Evolutionary conservation across 345 rosid species (phyloP).

Genomic region (Salix koriyanagi): DNA sequence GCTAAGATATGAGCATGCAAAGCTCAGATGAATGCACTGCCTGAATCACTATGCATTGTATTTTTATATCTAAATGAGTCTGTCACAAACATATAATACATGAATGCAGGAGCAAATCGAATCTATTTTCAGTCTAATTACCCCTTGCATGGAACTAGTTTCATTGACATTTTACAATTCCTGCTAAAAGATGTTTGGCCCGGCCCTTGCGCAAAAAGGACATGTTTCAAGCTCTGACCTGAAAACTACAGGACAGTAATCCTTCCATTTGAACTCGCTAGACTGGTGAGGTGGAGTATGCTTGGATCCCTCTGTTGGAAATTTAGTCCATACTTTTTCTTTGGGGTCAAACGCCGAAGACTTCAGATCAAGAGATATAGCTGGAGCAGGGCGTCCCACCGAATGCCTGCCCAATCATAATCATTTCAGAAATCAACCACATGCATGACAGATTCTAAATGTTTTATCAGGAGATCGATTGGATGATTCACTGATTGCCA

Average conservation of each 20-base stretch:
- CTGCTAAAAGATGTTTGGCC: not conserved
- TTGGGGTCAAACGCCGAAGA: conserved; percentile 88
- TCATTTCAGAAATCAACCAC: not conserved
- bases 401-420: conserved; percentile 54
- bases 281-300: conserved; percentile 96
- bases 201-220: not conserved
- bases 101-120: not conserved
- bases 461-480: not conserved
- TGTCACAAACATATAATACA: not conserved
- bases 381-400: conserved; percentile 90
- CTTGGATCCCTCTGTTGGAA: conserved; percentile 91
- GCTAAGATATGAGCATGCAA: not conserved
- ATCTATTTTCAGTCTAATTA: not conserved
- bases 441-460: not conserved
- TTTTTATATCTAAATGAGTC: not conserved
- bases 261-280: conserved; percentile 91
- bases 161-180: not conserved
- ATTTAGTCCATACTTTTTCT: conserved; percentile 95
- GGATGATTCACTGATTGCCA: not conserved
- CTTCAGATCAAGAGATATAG: conserved; percentile 76
- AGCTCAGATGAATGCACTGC: no score
- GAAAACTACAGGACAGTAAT: conserved; percentile 95
- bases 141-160: not conserved
- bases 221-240: conserved; percentile 42
- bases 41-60: not conserved